Conservation (phyloP, 768 basidiomycete species). For the Tylopilus felleus region DNA sequence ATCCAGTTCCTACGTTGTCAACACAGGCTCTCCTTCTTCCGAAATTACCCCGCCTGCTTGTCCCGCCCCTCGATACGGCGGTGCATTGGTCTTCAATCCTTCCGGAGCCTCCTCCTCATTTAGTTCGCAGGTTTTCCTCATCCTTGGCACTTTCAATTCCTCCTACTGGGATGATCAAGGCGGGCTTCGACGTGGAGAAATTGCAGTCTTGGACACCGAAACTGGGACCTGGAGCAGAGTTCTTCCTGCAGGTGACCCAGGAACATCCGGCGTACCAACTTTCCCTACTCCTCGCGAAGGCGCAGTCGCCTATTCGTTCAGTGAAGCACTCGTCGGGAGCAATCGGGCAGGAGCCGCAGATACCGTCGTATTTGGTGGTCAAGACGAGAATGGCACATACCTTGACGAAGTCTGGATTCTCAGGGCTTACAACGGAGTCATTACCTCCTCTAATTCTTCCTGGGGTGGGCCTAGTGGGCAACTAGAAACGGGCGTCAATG, state of each 20-base stretch:
- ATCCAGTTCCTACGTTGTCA: slow-evolving; percentile 54
- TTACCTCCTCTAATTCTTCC: slow-evolving; percentile 49
- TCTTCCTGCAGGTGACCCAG: slow-evolving; percentile 73
- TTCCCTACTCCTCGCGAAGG: slow-evolving; percentile 73
- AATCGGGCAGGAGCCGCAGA: slow-evolving; percentile 52
- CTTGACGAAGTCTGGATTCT: slow-evolving; percentile 78
- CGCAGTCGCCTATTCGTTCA: slow-evolving; percentile 58
- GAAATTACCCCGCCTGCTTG: slow-evolving; percentile 47
- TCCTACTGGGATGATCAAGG: slow-evolving; percentile 65
- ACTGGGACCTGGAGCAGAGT: slow-evolving; percentile 69
- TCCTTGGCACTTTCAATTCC: slow-evolving; percentile 64
- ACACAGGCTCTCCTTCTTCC: slow-evolving; percentile 20
- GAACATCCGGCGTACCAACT: slow-evolving; percentile 36
- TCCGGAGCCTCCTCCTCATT: slow-evolving; percentile 48
- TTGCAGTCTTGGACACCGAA: slow-evolving; percentile 61
- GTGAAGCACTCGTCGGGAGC: slow-evolving; percentile 52
- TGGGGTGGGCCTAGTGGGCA: slow-evolving; percentile 70
- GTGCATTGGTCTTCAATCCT: slow-evolving; percentile 57
- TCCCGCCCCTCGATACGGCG: slow-evolving; percentile 62
- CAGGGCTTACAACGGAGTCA: slow-evolving; percentile 61
- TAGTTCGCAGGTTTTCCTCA: slow-evolving; percentile 59
- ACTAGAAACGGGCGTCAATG: slow-evolving; percentile 59
- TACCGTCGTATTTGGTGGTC: slow-evolving; percentile 76
- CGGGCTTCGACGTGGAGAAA: slow-evolving; percentile 64
- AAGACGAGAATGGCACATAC: slow-evolving; percentile 61